These are phyloP conservation scores for Termitomyces sp. DNA, from an alignment of 768 basidiomycete species.

Conservation along the genomic window DNA sequence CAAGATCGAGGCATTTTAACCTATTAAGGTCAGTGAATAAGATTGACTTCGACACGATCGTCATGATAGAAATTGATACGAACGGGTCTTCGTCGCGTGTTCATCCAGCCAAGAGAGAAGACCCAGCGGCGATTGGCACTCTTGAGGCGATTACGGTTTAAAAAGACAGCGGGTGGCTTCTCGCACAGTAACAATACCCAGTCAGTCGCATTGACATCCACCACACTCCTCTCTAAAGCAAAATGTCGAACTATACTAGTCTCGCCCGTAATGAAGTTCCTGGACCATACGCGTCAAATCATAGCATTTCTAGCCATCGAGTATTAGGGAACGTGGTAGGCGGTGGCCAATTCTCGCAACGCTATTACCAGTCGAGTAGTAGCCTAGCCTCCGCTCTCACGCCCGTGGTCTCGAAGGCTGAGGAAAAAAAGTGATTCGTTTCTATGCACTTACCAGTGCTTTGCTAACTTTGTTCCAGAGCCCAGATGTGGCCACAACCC, in stretches of 20 bases:
- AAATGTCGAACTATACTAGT: slow-evolving; percentile 3
- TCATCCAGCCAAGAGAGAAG: not conserved
- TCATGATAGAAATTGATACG: not conserved
- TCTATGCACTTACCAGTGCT: not conserved
- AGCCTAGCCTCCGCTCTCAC: slow-evolving; percentile 7
- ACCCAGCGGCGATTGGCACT: not conserved
- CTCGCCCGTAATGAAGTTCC: not conserved
- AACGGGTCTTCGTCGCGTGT: slow-evolving; percentile 1
- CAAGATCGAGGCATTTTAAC: not conserved
- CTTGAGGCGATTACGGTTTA: not conserved
- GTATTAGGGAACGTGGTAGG: not conserved
- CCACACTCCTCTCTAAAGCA: not conserved
- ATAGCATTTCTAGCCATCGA: not conserved
- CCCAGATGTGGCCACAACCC: not conserved
- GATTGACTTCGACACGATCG: slow-evolving; percentile 4
- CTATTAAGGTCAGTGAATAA: not conserved
- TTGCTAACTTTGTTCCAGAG: not conserved
- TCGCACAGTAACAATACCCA: not conserved
- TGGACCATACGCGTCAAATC: not conserved
- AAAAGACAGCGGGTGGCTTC: not conserved
- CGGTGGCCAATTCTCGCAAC: not conserved
- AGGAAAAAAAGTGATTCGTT: not conserved
- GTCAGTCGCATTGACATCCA: not conserved
- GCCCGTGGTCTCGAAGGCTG: not conserved
- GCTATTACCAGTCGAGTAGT: slow-evolving; percentile 5